Evolutionary conservation across 2,329 filamentous ascomycete genomes (phyloP), one percentile per base, ranked within the genome.

Genomic region (Rhynchosporium agropyri): DNA sequence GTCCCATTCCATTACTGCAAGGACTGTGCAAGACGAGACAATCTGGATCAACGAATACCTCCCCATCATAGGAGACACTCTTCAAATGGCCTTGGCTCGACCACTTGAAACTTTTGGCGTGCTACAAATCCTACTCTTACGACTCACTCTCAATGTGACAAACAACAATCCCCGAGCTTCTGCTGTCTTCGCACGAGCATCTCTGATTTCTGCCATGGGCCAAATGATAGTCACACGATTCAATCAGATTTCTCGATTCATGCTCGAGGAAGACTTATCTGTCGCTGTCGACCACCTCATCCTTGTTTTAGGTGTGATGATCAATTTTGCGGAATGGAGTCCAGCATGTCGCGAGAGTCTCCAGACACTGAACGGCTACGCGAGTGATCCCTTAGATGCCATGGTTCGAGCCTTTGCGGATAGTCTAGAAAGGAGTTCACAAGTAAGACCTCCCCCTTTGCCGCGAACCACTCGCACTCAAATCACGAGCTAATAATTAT

Each of bases 261-360:
- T 85, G 62, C 76, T 77, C 5, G 79, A 78, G 51, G 80, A 80
- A 33, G 76, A 79, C n/a, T 79, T 84, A 59, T 74, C 80, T 10
- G 78, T 79, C 28, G 76, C 81, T 1, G 78, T 93, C 59, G 89
- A 96, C 68, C 83, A 85, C 55, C 81, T 97, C 13, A 84, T 97
- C 55, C 81, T 97, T 48, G 84, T 90, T 58, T 79, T 97, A 45
- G 93, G 92, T 0, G 85, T 91, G 28, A 84, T 94, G 76, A 96
- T 96, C 75, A 97, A 97, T 71, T 84, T 97, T 60, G 85, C 91
- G 8, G 92, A 97, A 74, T 88, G 91, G 72, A 92, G 87, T 71
- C 79, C 86, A 15, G 75, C 80, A 28, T 88, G 89, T 12, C 81
- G 88, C 59, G 74, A 78, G 71, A 65, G 79, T 75, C 72, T 83